Base-by-base conservation (phyloP, 176 grass and related monocot species). In the Carex kokanica region DNA sequence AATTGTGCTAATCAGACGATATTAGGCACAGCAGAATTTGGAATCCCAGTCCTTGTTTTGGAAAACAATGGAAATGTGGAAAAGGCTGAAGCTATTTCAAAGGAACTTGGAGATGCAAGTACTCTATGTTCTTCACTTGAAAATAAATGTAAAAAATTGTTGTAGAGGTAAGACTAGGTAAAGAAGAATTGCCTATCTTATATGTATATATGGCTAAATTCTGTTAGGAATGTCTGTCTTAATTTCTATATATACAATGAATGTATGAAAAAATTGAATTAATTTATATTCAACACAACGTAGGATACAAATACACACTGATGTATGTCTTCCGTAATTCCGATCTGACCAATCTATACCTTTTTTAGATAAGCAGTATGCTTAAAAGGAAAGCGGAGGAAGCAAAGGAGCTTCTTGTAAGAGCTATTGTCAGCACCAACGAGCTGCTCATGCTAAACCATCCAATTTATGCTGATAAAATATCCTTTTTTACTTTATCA, bases 61-160 rank as follows among this genome's bases (percentile, higher is more conserved):
- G 95, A 98, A 88, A 87, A 87, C 86, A 88, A 91, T 94, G 85
- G 81, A 62, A 93, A 98, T 84, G 74, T 92, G 41, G 90, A 98
- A 81, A 98, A 90, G 88, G 95, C 95, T 82, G 95, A 98, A 88
- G 74, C 3, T 60, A 91, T 87, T 84, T 87, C 88, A 84, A 93
- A 94, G 60, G 84, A 98, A 58, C 95, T 98, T 90, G 92, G 91
- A 81, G 90, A 93, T 90, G 95, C 93, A 87, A 94, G 95, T 94
- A 84, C 78, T 86, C 81, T 18, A 15, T 80, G 70, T 87, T 86
- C 59, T 52, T 34, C 3, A 34, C 32, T 34, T 34, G 3, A 34
- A 34, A 34, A 34, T 3, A 3, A 34, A 34, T 34, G 32, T 34
- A 74, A 74, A 10, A 74, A 74, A 10, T 27, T 74, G 16, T 16